Base-by-base conservation (phyloP, 345 rosid species). In the Isatis tinctoria region DNA sequence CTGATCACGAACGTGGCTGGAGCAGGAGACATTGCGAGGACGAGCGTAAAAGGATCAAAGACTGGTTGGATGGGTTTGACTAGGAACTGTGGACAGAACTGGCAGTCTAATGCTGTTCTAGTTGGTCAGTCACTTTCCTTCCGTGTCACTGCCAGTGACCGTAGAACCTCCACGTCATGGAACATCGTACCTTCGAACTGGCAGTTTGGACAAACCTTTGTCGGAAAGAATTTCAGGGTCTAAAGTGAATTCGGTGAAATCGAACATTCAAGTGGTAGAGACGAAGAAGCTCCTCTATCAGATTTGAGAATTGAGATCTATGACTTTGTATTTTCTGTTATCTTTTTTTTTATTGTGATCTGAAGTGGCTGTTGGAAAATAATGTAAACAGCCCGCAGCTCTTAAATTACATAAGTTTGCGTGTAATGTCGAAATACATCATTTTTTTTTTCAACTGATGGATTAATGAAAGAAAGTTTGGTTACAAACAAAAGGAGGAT, bases 131-230 rank as follows among this genome's bases (percentile, higher is more conserved):
- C 92, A 44, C 87, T 88, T 20, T 86, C 90, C 1, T 88, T 90
- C 67, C 76, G 96, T 73, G 96, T 90, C 74, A 85, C 86, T 32
- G 79, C 79, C 65, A 88, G 93, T 58, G 96, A 90, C 63, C 79
- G 86, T 8, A 81, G 93, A 48, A 81, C 81, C 9, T 83, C 93
- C 56, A 90, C 96, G 37, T 90, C 96, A 1, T 86, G 88, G 93
- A 90, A 90, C 71, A 69, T 88, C 13, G 90, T 78, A 20, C 93
- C 93, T 33, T 65, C 88, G 3, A 65, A 78, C 60, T 90, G 96
- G 96, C 87, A 84, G 75, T 90, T 90, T 45, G 88, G 93, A 11
- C 96, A 90, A 69, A 87, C 96, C 47, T 90, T 90, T 86, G 72
- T 75, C 4, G 96, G 96, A 6, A 86, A 90, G 69, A 90, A 87